Base-by-base conservation (phyloP, 345 rosid species). In the Ceriops zippeliana region DNA sequence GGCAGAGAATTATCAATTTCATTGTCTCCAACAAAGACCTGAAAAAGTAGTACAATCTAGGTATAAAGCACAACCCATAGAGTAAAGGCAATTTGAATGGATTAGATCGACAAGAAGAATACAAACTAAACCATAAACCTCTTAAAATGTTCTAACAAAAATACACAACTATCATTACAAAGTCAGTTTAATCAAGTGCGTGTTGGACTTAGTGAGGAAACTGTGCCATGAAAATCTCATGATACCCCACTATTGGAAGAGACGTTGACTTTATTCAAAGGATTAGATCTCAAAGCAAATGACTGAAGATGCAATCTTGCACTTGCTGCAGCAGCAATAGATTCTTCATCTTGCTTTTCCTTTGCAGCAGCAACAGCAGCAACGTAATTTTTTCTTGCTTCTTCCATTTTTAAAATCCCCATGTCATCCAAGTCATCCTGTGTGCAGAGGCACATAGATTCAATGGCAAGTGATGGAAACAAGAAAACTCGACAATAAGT, bases 341-440 rank as follows among this genome's bases (percentile, higher is more conserved):
- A 92, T 78, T 84, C 92, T 78, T 89, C 99, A 69, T 92, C 98
- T 82, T 82, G 90, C 73, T 73, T 83, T 75, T 92, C 89, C 76
- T 85, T 90, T 52, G 87, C 90, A 2, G 76, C 70, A 20, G 78
- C 86, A 81, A 91, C 79, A 20, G 99, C 97, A 67, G 83, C 80
- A 64, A 84, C 49, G 64, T 95, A 95, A 17, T 90, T 90, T 78
- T 76, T 53, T 71, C 90, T 84, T 47, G 96, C 99, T 79, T 92
- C 93, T 83, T 96, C 97, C 88, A 92, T 82, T 74, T 83, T 76
- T 70, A 74, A 79, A 76, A 78, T 75, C 56, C 83, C 88, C n/a
- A 51, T 58, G 30, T 75, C 83, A 68, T 82, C 84, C 30, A 81
- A 57, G 73, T 81, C 81, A 64, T 87, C 97, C 99, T 96, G 73